Evolutionary conservation across 31 red algal genomes (phyloP).

Genomic region (Odonthalia washingtoniensis): DNA sequence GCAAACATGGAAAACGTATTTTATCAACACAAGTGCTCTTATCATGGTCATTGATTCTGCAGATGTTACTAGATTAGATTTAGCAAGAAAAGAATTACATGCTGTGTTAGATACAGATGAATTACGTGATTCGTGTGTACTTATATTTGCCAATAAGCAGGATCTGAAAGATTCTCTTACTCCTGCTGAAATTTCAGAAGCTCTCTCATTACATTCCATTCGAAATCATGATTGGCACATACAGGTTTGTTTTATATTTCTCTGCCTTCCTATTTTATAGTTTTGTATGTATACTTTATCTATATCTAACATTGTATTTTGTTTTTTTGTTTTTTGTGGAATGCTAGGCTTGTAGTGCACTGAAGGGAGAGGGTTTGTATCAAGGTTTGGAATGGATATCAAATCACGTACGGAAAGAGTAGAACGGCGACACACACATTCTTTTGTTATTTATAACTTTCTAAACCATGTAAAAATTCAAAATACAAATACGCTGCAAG

Average conservation of each 20-base stretch:
- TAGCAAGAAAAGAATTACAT: constrained; percentile 82
- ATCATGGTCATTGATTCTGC: constrained; percentile 94
- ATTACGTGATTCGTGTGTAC: constrained; percentile 76
- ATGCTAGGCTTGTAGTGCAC: constrained; percentile 55
- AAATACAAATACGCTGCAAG: no score
- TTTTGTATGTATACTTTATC: background rate
- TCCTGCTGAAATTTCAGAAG: constrained; percentile 73
- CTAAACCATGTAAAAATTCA: no score
- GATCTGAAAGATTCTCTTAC: constrained; percentile 75
- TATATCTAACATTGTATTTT: background rate
- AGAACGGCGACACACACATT: no score
- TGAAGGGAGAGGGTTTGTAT: constrained; percentile 74
- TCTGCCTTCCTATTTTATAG: background rate
- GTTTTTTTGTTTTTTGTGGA: background rate
- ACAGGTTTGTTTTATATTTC: constrained; percentile 35
- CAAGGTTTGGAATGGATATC: constrained; percentile 81
- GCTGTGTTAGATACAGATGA: constrained; percentile 79
- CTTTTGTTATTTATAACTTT: no score
- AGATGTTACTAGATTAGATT: constrained; percentile 76
- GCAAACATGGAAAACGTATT: constrained; percentile 90
- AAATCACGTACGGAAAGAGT: constrained; percentile 73
- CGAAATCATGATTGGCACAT: constrained; percentile 85
- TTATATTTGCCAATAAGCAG: constrained; percentile 97
- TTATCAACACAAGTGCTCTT: constrained; percentile 87
- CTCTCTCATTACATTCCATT: constrained; percentile 76